Conservation (phyloP, 441 rosid species). For the Croton laevigatus region DNA sequence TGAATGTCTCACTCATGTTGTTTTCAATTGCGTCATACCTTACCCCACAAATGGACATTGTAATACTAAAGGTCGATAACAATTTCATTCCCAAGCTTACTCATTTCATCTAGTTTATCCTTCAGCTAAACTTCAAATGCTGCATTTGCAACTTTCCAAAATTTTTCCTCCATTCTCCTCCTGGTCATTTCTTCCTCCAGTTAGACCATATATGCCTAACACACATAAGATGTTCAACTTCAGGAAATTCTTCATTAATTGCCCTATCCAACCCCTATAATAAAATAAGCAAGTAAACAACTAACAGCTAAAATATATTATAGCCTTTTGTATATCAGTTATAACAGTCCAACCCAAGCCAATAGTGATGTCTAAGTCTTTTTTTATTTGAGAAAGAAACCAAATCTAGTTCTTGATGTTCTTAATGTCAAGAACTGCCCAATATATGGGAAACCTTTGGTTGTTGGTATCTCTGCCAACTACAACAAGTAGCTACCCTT, state of each 20-base stretch:
- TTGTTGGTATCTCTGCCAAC: not conserved
- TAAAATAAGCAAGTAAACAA: not conserved
- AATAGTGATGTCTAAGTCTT: not conserved
- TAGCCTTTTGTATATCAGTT: not conserved
- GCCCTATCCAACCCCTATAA: not conserved
- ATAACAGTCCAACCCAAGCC: not conserved
- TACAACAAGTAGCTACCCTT: not conserved
- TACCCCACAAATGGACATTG: not conserved
- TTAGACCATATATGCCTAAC: not conserved
- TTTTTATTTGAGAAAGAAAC: not conserved
- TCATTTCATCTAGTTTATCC: not conserved
- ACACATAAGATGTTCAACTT: not conserved
- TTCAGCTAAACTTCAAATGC: not conserved
- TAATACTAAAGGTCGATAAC: not conserved
- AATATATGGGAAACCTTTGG: not conserved
- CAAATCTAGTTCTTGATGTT: not conserved
- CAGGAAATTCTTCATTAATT: not conserved
- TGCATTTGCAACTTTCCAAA: not conserved
- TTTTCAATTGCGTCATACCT: not conserved
- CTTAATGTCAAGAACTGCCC: not conserved
- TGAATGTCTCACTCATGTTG: not conserved
- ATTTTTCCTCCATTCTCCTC: not conserved
- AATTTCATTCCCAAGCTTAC: not conserved
- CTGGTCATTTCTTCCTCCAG: not conserved
- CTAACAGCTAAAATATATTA: no score